phyloP scores from a whole-genome alignment of 345 rosid genomes.

The Eutrema yunnanense region DNA sequence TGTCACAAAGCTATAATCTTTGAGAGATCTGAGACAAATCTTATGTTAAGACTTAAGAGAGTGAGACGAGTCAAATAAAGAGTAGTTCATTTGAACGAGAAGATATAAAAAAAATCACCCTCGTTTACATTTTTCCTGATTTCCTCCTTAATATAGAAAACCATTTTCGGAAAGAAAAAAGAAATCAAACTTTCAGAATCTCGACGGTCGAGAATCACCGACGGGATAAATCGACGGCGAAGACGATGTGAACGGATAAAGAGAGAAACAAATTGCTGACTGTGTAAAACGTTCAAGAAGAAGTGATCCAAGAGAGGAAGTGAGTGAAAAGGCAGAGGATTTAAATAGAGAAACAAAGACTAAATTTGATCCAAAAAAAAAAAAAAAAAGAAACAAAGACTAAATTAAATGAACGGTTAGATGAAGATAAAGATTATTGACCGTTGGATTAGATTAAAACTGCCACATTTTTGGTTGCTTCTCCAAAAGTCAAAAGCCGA shows the following conservation, averaged over 20 bases:
- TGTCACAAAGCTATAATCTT: background rate
- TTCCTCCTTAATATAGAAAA: background rate
- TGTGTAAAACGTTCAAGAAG: background rate
- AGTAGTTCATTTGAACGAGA: conserved; percentile 8
- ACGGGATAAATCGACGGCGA: background rate
- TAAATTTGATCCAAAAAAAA: too few species aligned
- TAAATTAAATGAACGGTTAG: conserved; percentile 18
- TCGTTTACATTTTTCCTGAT: background rate
- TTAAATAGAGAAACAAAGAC: conserved; percentile 4
- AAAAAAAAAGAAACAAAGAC: too few species aligned
- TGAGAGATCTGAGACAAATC: background rate
- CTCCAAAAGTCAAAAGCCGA: background rate
- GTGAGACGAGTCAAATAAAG: background rate
- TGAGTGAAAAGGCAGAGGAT: background rate
- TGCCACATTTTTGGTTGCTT: background rate
- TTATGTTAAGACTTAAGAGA: background rate
- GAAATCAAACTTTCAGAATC: background rate
- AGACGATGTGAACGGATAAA: background rate
- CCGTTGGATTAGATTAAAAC: conserved; percentile 23
- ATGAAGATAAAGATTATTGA: background rate
- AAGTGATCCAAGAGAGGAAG: conserved; percentile 19
- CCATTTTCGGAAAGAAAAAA: background rate
- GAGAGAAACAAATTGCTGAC: background rate
- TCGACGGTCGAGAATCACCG: background rate
- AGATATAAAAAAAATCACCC: background rate